Conservation (phyloP, 2,329 filamentous ascomycete genomes). For the Calycina herbarum region DNA sequence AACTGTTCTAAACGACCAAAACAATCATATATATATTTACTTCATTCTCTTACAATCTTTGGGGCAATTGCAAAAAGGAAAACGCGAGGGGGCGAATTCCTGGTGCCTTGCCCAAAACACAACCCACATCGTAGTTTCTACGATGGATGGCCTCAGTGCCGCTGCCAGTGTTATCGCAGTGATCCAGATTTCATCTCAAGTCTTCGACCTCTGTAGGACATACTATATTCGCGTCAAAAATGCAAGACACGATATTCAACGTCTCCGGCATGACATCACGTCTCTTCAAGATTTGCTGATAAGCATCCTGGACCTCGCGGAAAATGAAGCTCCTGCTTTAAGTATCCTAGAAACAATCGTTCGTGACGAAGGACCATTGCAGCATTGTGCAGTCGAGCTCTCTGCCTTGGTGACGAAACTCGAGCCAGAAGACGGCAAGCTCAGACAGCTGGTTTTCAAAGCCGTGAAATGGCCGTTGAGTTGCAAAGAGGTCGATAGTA, state of each 20-base stretch:
- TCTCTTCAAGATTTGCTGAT: slow-evolving; percentile 8
- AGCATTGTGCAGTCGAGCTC: slow-evolving; percentile 18
- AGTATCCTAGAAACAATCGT: not conserved
- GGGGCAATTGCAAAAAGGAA: too few relatives aligned
- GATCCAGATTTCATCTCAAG: slow-evolving; percentile 19
- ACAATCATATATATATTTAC: too few relatives aligned
- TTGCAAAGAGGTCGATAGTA: not conserved
- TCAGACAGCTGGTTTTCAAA: too few relatives aligned
- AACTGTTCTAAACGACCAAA: too few relatives aligned
- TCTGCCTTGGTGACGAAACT: slow-evolving; percentile 25
- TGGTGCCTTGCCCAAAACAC: too few relatives aligned
- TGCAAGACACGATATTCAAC: slow-evolving; percentile 22
- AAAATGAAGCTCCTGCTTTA: not conserved
- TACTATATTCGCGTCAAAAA: slow-evolving; percentile 22
- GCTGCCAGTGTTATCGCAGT: slow-evolving; percentile 23
- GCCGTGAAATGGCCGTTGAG: not conserved
- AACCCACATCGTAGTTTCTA: not conserved
- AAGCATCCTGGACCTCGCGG: not conserved
- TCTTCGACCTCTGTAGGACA: slow-evolving; percentile 13
- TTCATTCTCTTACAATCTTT: too few relatives aligned
- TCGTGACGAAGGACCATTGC: not conserved
- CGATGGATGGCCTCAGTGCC: slow-evolving; percentile 23
- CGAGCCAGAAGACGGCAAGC: not conserved
- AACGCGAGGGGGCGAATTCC: too few relatives aligned
- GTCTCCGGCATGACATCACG: slow-evolving; percentile 18